Evolutionary conservation across 163 green algal species (phyloP).

Genomic region (Botryococcus braunii): DNA sequence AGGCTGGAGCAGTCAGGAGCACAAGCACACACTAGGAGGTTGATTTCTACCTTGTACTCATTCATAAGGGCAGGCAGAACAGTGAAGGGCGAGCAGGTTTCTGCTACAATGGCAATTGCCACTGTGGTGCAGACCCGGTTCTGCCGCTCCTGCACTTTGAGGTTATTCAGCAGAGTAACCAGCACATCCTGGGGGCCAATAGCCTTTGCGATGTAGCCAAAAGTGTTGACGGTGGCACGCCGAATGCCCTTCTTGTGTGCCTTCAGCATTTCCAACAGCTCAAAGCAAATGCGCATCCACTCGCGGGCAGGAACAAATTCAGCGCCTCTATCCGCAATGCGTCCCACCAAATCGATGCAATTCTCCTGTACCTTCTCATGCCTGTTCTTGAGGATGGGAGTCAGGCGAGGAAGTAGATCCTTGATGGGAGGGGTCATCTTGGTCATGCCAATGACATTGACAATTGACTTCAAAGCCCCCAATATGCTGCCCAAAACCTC

Average conservation of each 20-base stretch:
- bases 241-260: slow-evolving; percentile 87
- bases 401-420: slow-evolving; percentile 95
- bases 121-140: slow-evolving; percentile 98
- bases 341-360: slow-evolving; percentile 96
- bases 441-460: slow-evolving; percentile 96
- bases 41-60: slow-evolving; percentile 76
- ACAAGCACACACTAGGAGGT: too few relatives aligned
- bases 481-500: slow-evolving; percentile 97
- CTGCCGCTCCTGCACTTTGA: slow-evolving; percentile 99
- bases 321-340: slow-evolving; percentile 90
- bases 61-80: slow-evolving; percentile 98
- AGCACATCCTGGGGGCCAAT: slow-evolving; percentile 97
- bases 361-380: slow-evolving; percentile 93
- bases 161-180: slow-evolving; percentile 97
- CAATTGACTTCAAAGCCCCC: slow-evolving; percentile 91
- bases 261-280: slow-evolving; percentile 98
- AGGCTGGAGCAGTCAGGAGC: too few relatives aligned
- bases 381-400: slow-evolving; percentile 96
- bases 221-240: slow-evolving; percentile 85
- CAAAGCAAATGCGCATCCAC: slow-evolving; percentile 99
- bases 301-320: slow-evolving; percentile 92
- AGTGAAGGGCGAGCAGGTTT: slow-evolving; percentile 98
- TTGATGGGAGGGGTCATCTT: slow-evolving; percentile 99
- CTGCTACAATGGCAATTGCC: slow-evolving; percentile 97
- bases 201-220: slow-evolving; percentile 99